Evolutionary conservation across 805 yeast species (phyloP).

Genomic region (Hanseniaspora vineae): DNA sequence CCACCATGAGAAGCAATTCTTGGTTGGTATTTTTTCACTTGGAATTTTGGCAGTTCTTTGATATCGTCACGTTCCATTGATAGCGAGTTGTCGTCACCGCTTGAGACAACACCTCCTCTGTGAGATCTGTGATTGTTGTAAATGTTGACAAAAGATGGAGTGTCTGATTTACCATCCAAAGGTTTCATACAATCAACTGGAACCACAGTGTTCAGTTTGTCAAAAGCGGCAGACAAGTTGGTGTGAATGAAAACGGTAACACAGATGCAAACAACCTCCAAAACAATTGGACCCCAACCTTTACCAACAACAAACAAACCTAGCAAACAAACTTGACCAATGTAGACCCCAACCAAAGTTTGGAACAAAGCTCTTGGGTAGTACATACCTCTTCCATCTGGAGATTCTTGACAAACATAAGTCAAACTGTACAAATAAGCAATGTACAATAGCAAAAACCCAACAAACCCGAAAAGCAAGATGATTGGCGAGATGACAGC

Average conservation of each 20-base stretch:
- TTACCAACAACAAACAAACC: constrained; percentile 84
- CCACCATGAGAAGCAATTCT: background rate
- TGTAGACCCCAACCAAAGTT: constrained; percentile 74
- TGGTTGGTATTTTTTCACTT: constrained; percentile 17
- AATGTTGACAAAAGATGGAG: constrained; percentile 35
- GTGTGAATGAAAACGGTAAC: constrained; percentile 59
- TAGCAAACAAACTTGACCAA: constrained; percentile 75
- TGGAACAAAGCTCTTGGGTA: constrained; percentile 86
- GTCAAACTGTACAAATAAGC: constrained; percentile 69
- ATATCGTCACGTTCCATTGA: constrained; percentile 8
- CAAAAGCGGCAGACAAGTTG: constrained; percentile 54
- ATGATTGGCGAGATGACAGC: constrained; percentile 74
- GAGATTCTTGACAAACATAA: constrained; percentile 52
- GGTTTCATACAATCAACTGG: constrained; percentile 71
- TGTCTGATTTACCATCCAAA: constrained; percentile 52
- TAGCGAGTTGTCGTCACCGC: no score
- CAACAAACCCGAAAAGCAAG: constrained; percentile 55
- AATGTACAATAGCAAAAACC: constrained; percentile 60
- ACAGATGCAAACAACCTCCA: constrained; percentile 54
- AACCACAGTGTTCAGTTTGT: constrained; percentile 39
- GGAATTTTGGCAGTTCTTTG: constrained; percentile 20
- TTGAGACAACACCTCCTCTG: background rate
- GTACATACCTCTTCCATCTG: constrained; percentile 69
- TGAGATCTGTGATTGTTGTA: constrained; percentile 15
- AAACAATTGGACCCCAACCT: constrained; percentile 87